Conservation (phyloP, 2,329 filamentous ascomycete genomes). For the Rutstroemia sp. region DNA sequence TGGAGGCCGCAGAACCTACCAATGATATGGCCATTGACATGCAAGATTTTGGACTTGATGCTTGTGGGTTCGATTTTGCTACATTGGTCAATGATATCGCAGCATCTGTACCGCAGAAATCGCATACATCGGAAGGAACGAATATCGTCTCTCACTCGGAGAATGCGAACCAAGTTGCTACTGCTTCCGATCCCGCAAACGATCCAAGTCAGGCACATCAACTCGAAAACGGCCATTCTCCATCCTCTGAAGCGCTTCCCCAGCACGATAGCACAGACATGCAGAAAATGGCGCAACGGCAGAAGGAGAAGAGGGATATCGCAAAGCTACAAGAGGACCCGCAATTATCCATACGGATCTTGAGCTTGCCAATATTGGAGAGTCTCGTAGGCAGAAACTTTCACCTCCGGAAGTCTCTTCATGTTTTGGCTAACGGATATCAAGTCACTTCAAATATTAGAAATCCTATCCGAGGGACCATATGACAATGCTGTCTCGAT, state of each 20-base stretch:
- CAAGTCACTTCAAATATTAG: conserved; percentile 51
- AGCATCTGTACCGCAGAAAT: neutral
- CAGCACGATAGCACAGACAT: too few species aligned
- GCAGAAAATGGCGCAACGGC: too few species aligned
- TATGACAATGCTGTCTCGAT: conserved; percentile 50
- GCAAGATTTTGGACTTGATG: neutral
- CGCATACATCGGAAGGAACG: neutral
- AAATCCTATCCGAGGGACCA: conserved; percentile 47
- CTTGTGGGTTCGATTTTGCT: neutral
- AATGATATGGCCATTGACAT: neutral
- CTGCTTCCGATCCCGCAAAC: too few species aligned
- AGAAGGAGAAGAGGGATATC: neutral
- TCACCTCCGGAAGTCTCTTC: neutral
- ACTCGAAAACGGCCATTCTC: neutral
- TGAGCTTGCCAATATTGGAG: conserved; percentile 54
- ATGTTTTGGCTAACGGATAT: conserved; percentile 1
- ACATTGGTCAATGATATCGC: neutral
- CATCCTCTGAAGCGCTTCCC: neutral
- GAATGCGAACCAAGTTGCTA: neutral
- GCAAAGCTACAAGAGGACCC: conserved; percentile 18
- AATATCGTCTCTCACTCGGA: neutral
- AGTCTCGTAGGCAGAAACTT: conserved; percentile 41
- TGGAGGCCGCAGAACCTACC: neutral
- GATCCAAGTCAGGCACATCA: too few species aligned
- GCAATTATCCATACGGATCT: conserved; percentile 39